Base-by-base conservation (phyloP, 75 land plant species). In the Pseudotsuga menziesii region DNA sequence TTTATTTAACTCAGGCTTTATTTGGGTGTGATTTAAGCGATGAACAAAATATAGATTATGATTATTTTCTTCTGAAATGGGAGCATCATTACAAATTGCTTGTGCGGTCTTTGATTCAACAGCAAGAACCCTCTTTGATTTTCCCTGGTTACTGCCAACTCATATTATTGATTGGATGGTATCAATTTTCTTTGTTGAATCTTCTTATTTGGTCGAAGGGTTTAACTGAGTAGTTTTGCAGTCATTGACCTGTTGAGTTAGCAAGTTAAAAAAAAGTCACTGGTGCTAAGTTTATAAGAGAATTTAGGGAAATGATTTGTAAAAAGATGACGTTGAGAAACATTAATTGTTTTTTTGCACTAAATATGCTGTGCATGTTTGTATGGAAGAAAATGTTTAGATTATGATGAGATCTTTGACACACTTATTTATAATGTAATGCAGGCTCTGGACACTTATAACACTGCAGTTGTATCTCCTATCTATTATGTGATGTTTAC, bases 401-500 rank as follows among this genome's bases (percentile, higher is more conserved):
- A 67, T n/a, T 69, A 23, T 20, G 23, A 39, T 39, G 35, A 69
- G 3, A 74, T 55, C n/a, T 23, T 57, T 56, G 60, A 52, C 75
- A 56, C 23, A 4, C 57, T 72, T 41, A 29, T 4, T 74, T n/a
- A 25, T 14, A 16, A 74, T 74, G 59, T 61, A 57, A 19, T 64
- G 41, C 89, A 93, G 96, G 96, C 93, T 6, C 80, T 93, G 58
- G 96, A 91, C 71, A 90, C 91, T 19, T 93, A 87, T 81, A 92
- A 93, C 77, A 93, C 96, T 17, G 91, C 93, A 58, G 86, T 93
- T 26, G 89, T 93, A 5, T 93, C 96, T 60, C 93, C 94, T 3
- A 89, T 93, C 57, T 93, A 93, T 58, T 93, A 91, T 78, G 96
- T 89, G 41, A 83, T 91, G 91, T 93, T 93, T 78, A 93, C 96